A percentile compares a stretch with the other conserved stretches of the same genome.
Evolutionary conservation across 2,329 filamentous ascomycete species (phyloP).

Genomic region (Macrophomina phaseolina): DNA sequence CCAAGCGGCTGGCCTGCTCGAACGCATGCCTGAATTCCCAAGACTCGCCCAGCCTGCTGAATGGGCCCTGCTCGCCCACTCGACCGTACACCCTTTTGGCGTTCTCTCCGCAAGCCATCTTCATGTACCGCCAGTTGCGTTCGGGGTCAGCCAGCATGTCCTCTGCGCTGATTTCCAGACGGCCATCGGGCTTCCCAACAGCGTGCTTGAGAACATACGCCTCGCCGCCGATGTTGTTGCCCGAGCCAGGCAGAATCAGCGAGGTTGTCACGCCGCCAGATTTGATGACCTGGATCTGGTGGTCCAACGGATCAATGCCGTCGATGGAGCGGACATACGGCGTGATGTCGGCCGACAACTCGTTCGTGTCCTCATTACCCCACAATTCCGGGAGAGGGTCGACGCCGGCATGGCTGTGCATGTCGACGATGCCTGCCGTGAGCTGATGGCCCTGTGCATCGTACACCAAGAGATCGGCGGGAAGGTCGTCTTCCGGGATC

Average conservation of each 20-base stretch:
- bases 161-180: constrained; percentile 66
- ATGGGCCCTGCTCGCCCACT: constrained; percentile 59
- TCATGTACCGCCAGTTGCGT: constrained; percentile 71
- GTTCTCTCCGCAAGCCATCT: constrained; percentile 79
- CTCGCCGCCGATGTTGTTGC: constrained; percentile 76
- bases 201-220: constrained; percentile 73
- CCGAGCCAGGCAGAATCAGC: constrained; percentile 69
- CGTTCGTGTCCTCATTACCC: constrained; percentile 67
- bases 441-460: constrained; percentile 66
- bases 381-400: constrained; percentile 60
- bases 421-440: constrained; percentile 72
- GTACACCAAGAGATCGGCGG: constrained; percentile 58
- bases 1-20: constrained; percentile 64
- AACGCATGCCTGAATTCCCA: constrained; percentile 73
- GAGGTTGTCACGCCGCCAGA: constrained; percentile 75
- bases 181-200: constrained; percentile 64
- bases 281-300: constrained; percentile 71
- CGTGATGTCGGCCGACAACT: constrained; percentile 68
- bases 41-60: constrained; percentile 70
- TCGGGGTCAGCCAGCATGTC: constrained; percentile 72
- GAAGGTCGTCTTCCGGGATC: constrained; percentile 52
- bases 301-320: constrained; percentile 66
- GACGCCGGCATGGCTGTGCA: constrained; percentile 72
- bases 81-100: constrained; percentile 67
- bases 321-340: constrained; percentile 73